Conservation (phyloP, 805 yeast species). For the Teunomyces cretensis region DNA sequence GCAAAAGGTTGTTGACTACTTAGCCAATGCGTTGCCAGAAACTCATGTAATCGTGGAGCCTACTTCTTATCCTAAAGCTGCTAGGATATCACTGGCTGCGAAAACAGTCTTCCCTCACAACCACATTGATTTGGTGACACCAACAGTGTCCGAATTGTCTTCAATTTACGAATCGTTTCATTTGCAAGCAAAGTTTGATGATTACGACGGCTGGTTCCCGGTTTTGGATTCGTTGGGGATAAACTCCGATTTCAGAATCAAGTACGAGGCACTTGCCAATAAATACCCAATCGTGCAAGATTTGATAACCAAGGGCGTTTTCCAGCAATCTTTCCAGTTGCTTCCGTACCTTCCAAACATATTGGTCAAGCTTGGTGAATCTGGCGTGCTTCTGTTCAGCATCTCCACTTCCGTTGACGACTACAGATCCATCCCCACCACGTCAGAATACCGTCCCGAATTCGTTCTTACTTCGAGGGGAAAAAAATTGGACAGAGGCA, state of each 20-base stretch:
- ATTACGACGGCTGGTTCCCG: conserved; percentile 71
- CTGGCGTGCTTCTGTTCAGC: conserved; percentile 53
- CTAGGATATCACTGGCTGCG: conserved; percentile 40
- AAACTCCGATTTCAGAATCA: conserved; percentile 45
- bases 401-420: conserved; percentile 33
- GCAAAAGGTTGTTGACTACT: conserved; percentile 31
- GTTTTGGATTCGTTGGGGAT: conserved; percentile 60
- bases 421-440: conserved; percentile 35
- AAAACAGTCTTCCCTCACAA: conserved; percentile 48
- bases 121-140: conserved; percentile 53
- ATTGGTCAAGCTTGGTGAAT: conserved; percentile 62
- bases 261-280: conserved; percentile 35
- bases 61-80: conserved; percentile 67
- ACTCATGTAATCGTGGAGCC: conserved; percentile 65
- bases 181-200: conserved; percentile 41
- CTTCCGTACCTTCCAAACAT: conserved; percentile 72
- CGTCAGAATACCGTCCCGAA: conserved; percentile 26
- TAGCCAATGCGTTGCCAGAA: conserved; percentile 10
- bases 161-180: conserved; percentile 53
- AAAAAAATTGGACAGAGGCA: conserved; percentile 8
- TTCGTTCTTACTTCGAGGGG: conserved; percentile 23
- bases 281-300: conserved; percentile 18
- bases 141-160: conserved; percentile 64
- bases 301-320: conserved; percentile 42
- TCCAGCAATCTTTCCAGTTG: conserved; percentile 70